Base-by-base conservation (phyloP, 352 stramenopile genomes). In the Globisporangium cederbergense region DNA sequence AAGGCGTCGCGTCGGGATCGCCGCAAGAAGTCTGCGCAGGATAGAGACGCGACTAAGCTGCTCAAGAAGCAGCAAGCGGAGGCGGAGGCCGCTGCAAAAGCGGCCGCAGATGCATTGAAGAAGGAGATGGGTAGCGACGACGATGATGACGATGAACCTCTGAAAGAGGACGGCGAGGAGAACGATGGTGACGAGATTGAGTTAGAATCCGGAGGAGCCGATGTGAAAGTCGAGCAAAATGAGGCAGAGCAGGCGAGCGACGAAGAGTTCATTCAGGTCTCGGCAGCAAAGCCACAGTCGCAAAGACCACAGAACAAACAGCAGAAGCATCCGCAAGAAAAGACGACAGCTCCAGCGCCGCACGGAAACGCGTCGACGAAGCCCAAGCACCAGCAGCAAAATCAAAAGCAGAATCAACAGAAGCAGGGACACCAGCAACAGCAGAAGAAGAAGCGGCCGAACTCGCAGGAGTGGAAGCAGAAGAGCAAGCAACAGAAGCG, bases 1-100 rank as follows among this genome's bases (percentile, higher is more conserved):
- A 94, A 94, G 64, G 73, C 74, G 8, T 70, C 73, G 20, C 73
- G 83, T 10, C 87, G 84, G 58, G 72, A 87, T 38, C 66, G 74
- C 13, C 74, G 86, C n/a, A 89, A 92, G 60, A 75, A 74, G 13
- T 75, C 83, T 13, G 80, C 80, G 0, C 73, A 87, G 62, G 74
- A 88, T 54, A 63, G 70, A 42, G 65, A 80, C 4, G 58, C 58
- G 0, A 53, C 60, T 4, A 78, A 80, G 51, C 56, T 58, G 11
- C 62, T 56, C 0, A 83, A 83, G 59, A 73, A 66, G 45, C 38
- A 75, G 20, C 76, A 84, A 47, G 62, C 80, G 51, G 61, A 85
- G 34, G 68, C 40, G 8, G 43, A 53, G 30, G 54, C 49, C 18
- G 65, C 42, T 4, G 54, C 32, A 32, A 64, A 75, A 56, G 69